Evolutionary conservation across 305 asterid species (phyloP).

Genomic region (Plantago lanceolata): DNA sequence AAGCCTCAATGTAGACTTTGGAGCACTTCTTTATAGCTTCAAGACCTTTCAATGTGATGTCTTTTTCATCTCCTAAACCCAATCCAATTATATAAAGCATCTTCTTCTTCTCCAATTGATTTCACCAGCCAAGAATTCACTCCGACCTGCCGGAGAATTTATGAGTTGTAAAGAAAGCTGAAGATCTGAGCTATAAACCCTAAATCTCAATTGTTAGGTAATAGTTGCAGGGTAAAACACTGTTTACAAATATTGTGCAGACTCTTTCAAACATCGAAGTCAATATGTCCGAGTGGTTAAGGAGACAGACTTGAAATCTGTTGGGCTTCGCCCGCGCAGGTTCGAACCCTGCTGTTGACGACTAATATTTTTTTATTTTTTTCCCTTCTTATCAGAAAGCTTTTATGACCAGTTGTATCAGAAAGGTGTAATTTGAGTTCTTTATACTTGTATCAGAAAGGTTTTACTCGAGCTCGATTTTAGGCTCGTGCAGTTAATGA

Average conservation of each 20-base stretch:
- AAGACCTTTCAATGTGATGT: constrained; percentile 72
- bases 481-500: background rate
- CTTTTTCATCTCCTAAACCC: constrained; percentile 82
- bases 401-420: too few species aligned
- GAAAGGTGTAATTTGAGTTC: too few species aligned
- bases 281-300: constrained; percentile 98
- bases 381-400: background rate
- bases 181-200: too few species aligned
- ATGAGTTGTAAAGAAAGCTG: too few species aligned
- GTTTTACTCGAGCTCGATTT: too few species aligned
- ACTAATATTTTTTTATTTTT: too few species aligned
- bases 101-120: background rate
- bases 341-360: constrained; percentile 95
- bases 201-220: too few species aligned
- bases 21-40: constrained; percentile 68
- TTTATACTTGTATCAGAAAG: too few species aligned
- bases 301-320: constrained; percentile 96
- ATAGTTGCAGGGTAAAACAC: too few species aligned
- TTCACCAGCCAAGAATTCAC: too few species aligned
- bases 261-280: constrained; percentile 26
- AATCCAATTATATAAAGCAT: constrained; percentile 75
- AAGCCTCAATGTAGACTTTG: constrained; percentile 81
- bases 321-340: constrained; percentile 98
- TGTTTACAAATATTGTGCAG: too few species aligned
- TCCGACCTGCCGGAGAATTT: too few species aligned